Percentiles rank a stretch among this genome's conserved stretches.
Evolutionary conservation across 2,329 filamentous ascomycete species (phyloP).

Genomic region (Cladobotryum mycophilum): DNA sequence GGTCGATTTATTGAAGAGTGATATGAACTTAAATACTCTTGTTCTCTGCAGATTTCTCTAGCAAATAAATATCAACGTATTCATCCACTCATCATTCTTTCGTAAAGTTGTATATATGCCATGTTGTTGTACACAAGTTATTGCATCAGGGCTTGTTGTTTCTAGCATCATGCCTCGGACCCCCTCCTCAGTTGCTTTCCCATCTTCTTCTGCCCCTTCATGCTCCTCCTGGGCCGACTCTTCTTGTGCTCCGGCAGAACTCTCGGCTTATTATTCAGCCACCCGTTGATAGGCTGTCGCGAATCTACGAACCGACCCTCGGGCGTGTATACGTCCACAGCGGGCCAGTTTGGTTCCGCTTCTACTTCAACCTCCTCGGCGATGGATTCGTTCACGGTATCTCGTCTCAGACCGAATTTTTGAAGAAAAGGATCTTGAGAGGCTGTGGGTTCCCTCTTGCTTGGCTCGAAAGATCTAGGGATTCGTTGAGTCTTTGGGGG

Average conservation of each 20-base stretch:
- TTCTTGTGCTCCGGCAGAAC: conserved; percentile 42
- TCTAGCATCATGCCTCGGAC: not conserved
- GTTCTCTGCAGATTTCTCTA: too few species aligned
- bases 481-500: not conserved
- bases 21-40: too few species aligned
- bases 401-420: conserved; percentile 22
- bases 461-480: too few species aligned
- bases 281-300: conserved; percentile 65
- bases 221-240: conserved; percentile 59
- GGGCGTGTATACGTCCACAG: conserved; percentile 79
- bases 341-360: conserved; percentile 50
- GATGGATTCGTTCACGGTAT: conserved; percentile 1
- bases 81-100: too few species aligned
- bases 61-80: too few species aligned
- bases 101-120: too few species aligned
- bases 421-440: conserved; percentile 19
- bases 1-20: too few species aligned
- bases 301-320: conserved; percentile 71
- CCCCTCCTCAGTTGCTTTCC: conserved; percentile 24
- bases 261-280: conserved; percentile 54
- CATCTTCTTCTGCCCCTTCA: conserved; percentile 54
- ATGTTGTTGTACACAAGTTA: not conserved
- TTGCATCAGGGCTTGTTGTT: not conserved
- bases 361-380: not conserved
- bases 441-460: not conserved